Conservation (phyloP, 345 rosid genomes). For the Stellera chamaejasme region DNA sequence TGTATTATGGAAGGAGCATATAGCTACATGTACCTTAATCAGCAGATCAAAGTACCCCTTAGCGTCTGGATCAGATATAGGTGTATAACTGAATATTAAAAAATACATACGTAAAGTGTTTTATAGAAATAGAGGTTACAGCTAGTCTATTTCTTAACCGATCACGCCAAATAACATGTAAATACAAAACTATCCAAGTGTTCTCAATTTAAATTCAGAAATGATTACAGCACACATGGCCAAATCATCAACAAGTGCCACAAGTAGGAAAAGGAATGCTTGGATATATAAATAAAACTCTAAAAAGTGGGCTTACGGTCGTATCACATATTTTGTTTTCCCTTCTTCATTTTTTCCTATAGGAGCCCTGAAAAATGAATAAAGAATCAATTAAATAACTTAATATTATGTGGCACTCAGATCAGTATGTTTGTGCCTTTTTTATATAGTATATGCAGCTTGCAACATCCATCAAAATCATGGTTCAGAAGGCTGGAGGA, state of each 20-base stretch:
- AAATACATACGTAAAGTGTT: background rate
- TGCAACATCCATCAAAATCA: no score
- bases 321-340: slow-evolving; percentile 73
- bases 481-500: background rate
- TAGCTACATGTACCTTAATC: slow-evolving; percentile 52
- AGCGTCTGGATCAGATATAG: slow-evolving; percentile 84
- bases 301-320: slow-evolving; percentile 47
- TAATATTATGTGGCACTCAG: no score
- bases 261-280: background rate
- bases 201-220: no score
- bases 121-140: no score
- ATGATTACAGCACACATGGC: no score
- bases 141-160: no score
- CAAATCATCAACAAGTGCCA: slow-evolving; percentile 7
- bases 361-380: slow-evolving; percentile 60
- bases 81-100: slow-evolving; percentile 63
- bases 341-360: slow-evolving; percentile 72
- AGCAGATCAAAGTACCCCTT: slow-evolving; percentile 86
- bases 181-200: no score
- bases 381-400: slow-evolving; percentile 9
- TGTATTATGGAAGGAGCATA: slow-evolving; percentile 4
- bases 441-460: no score
- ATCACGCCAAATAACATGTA: no score
- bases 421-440: no score
- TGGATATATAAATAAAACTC: slow-evolving; percentile 2